Conservation (phyloP, 139 green algal genomes). For the Astrephomene gubernaculifera region DNA sequence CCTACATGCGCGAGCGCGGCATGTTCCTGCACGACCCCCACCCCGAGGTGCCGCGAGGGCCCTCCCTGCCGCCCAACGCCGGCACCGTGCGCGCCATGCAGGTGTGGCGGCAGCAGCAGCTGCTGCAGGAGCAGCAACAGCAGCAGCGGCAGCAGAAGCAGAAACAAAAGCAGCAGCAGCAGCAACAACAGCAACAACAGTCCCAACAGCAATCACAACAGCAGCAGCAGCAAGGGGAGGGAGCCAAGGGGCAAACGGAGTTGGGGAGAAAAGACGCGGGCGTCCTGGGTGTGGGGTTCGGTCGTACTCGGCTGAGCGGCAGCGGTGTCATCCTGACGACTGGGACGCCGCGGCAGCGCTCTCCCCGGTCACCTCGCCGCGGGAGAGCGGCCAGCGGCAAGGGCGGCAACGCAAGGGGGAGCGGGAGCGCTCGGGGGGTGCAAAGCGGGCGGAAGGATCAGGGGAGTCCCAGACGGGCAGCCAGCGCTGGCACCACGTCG, state of each 20-base stretch:
- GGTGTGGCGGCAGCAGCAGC: conserved; percentile 31
- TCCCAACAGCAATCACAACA: neutral
- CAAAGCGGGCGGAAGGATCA: neutral
- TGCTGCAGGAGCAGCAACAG: neutral
- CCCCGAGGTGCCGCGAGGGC: conserved; percentile 32
- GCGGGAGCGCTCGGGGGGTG: neutral
- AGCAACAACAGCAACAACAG: neutral
- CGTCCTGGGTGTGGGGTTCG: no score
- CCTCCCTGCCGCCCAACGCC: conserved; percentile 54
- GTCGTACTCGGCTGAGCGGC: neutral
- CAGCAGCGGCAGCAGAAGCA: neutral
- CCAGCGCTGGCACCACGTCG: neutral
- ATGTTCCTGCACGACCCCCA: conserved; percentile 52
- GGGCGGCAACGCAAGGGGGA: neutral
- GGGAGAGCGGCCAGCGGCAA: neutral
- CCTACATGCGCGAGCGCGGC: conserved; percentile 39
- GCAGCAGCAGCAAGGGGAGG: neutral
- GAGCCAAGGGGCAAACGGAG: neutral
- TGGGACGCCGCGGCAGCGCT: no score
- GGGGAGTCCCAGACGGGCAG: neutral
- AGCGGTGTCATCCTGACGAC: no score
- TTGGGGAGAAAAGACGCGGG: neutral
- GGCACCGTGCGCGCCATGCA: conserved; percentile 52
- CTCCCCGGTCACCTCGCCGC: no score
- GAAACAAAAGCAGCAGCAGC: neutral